These are phyloP conservation scores for Closterium sp. DNA, from an alignment of 139 green algal species.

Conservation along the genomic window DNA sequence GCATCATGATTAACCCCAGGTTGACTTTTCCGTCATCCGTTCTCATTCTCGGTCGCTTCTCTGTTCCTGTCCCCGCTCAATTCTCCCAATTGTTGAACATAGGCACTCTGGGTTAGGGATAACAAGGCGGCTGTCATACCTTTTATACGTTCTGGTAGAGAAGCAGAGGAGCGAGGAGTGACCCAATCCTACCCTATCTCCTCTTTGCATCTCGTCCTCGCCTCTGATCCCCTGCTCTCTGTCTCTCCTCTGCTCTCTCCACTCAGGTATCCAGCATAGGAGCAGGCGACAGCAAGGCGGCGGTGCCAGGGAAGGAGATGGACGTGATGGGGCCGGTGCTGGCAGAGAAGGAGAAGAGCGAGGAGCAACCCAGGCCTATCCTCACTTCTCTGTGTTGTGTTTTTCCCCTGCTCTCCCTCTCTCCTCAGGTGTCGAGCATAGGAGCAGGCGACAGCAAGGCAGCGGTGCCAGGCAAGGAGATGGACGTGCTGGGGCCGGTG, in stretches of 20 bases:
- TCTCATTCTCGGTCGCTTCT: too few relatives aligned
- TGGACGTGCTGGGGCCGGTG: slow-evolving; percentile 87
- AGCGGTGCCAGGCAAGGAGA: slow-evolving; percentile 60
- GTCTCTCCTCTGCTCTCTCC: too few relatives aligned
- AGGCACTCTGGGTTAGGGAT: slow-evolving; percentile 80
- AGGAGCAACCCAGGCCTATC: too few relatives aligned
- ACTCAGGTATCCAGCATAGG: slow-evolving; percentile 90
- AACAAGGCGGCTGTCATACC: slow-evolving; percentile 75
- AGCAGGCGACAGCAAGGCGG: slow-evolving; percentile 79
- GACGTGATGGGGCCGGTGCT: slow-evolving; percentile 88
- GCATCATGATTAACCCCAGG: too few relatives aligned
- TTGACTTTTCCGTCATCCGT: too few relatives aligned
- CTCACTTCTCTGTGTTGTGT: not conserved
- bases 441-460: slow-evolving; percentile 82
- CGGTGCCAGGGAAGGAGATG: slow-evolving; percentile 64
- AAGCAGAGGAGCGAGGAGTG: slow-evolving; percentile 94
- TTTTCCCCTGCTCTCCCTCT: too few relatives aligned
- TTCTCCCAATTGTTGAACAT: slow-evolving; percentile 78
- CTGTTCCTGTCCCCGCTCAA: too few relatives aligned
- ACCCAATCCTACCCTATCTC: slow-evolving; percentile 40
- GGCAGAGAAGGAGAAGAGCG: slow-evolving; percentile 60
- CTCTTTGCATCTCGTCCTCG: too few relatives aligned
- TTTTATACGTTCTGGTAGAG: slow-evolving; percentile 90
- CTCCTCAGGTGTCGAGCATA: slow-evolving; percentile 91
- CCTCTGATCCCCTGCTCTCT: too few relatives aligned